Percentiles rank a stretch among this genome's conserved stretches.
Conservation (phyloP, 306 rosid genomes). For the Herpetospermum pedunculosum region DNA sequence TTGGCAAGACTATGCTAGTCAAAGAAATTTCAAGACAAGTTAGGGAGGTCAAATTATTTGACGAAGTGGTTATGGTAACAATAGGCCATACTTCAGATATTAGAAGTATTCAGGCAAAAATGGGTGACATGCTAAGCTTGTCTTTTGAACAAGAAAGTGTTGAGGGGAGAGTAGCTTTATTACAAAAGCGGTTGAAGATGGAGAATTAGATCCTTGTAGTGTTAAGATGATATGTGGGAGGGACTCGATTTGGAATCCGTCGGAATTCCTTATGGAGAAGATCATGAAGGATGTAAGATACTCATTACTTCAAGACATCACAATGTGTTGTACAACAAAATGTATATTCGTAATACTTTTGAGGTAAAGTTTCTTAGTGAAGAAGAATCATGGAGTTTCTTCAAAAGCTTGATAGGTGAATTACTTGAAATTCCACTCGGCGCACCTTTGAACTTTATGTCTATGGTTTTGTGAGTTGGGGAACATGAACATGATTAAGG, state of each 20-base stretch:
- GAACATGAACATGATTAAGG: background rate
- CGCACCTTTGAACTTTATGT: background rate
- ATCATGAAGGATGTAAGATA: slow-evolving; percentile 2
- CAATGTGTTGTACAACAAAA: background rate
- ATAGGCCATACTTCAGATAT: background rate
- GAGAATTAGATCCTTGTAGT: slow-evolving; percentile 5
- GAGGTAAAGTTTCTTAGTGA: background rate
- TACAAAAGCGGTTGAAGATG: background rate
- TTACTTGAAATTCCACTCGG: background rate
- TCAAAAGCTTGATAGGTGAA: background rate
- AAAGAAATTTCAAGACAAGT: background rate
- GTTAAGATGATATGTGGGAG: slow-evolving; percentile 16
- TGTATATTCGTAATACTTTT: slow-evolving; percentile 1
- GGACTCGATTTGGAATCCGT: background rate
- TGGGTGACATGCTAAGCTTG: background rate
- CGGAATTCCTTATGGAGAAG: background rate
- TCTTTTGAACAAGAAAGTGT: background rate
- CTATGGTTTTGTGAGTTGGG: background rate
- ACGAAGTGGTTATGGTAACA: background rate
- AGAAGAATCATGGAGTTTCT: slow-evolving; percentile 14
- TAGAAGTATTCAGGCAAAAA: background rate
- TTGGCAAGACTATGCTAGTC: background rate
- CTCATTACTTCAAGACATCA: background rate
- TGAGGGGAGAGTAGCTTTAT: background rate
- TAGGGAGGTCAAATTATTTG: background rate